Base-by-base conservation (phyloP, 306 rosid species). In the Canavalia gladiata region DNA sequence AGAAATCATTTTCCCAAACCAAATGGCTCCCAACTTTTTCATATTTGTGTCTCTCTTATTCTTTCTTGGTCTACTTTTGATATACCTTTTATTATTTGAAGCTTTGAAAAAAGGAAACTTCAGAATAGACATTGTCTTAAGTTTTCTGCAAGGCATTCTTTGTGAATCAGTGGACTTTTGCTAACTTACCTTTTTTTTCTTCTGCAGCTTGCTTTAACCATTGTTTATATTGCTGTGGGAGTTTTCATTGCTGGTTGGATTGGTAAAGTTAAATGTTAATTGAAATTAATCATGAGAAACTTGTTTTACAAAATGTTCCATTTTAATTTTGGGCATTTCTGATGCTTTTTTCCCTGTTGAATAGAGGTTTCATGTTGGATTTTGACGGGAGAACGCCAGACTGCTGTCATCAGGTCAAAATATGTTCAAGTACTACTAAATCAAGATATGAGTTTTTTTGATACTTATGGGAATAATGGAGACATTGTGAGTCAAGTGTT, bases 351-450 rank as follows among this genome's bases (percentile, higher is more conserved):
- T 31, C 77, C 81, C 39, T 73, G 72, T 84, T 78, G 81, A 80
- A 86, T 83, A 95, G 98, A 95, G 97, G 98, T 95, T 82, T 95
- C 98, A 64, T 95, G 98, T 90, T 95, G 98, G 98, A 95, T 95
- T 87, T 85, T 95, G 87, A 95, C 98, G 47, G 98, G 98, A 82
- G 98, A 95, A 70, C 86, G 98, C 57, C 98, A 95, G 89, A 95
- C 98, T 68, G 98, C 97, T 83, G 97, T 95, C 84, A 95, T 95
- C 88, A 88, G 98, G 87, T 91, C 97, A 84, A 91, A 85, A 2
- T 95, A 95, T 76, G 98, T 95, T 82, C 91, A 92, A 89, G 98
- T 95, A 58, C 80, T 95, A 77, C 92, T 95, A 82, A 95, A 95
- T 78, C 98, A 95, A 76, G 98, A 95, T 77, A 95, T 95, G 98